These are phyloP conservation scores for Lathyrus tuberosus DNA, from an alignment of 306 rosid genomes.

Conservation along the genomic window DNA sequence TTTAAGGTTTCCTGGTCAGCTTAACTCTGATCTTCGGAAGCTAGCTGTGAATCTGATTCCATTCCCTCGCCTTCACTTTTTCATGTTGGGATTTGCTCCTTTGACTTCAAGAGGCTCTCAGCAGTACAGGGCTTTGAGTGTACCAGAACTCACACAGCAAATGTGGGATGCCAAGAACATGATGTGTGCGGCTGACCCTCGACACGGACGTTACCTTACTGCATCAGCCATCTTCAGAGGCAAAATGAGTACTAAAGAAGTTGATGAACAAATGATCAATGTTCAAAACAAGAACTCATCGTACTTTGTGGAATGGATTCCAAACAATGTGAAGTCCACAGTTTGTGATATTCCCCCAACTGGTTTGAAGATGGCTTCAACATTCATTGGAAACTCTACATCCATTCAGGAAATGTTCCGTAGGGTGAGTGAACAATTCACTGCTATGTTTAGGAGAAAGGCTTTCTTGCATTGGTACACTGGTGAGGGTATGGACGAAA, in stretches of 20 bases:
- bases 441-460: slow-evolving; percentile 28
- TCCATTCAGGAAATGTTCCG: slow-evolving; percentile 33
- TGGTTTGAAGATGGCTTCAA: slow-evolving; percentile 15
- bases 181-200: slow-evolving; percentile 30
- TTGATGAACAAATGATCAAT: slow-evolving; percentile 31
- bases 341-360: slow-evolving; percentile 30
- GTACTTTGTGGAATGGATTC: slow-evolving; percentile 34
- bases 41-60: slow-evolving; percentile 22
- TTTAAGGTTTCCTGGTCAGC: slow-evolving; percentile 25
- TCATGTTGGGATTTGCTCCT: slow-evolving; percentile 27
- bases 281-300: slow-evolving; percentile 28
- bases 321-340: slow-evolving; percentile 28
- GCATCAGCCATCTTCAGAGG: slow-evolving; percentile 31
- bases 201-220: slow-evolving; percentile 22
- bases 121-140: background rate
- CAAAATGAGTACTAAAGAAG: slow-evolving; percentile 32
- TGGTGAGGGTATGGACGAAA: slow-evolving; percentile 22
- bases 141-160: slow-evolving; percentile 22
- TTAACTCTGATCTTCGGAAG: slow-evolving; percentile 12
- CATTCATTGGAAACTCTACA: slow-evolving; percentile 23
- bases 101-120: slow-evolving; percentile 18
- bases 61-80: slow-evolving; percentile 21
- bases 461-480: slow-evolving; percentile 37
- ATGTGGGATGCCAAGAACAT: slow-evolving; percentile 31
- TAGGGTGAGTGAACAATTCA: slow-evolving; percentile 32